Base-by-base conservation (phyloP, 176 grass and related monocot genomes). In the Dactylis glomerata region DNA sequence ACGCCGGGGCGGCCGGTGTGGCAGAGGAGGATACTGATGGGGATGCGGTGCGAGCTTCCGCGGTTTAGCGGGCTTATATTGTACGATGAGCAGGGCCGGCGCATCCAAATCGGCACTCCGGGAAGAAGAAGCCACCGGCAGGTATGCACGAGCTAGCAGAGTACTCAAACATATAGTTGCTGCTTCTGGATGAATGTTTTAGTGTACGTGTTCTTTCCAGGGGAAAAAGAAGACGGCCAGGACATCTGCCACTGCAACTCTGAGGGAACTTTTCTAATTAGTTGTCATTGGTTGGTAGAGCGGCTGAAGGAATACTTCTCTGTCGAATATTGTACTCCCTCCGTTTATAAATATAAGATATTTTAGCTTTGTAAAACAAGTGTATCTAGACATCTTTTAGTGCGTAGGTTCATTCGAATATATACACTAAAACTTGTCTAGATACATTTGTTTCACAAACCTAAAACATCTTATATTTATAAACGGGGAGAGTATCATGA, bases 1-100 rank as follows among this genome's bases (percentile, higher is more conserved):
- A 89, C 87, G 13, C 87, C 81, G 68, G 55, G 69, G 51, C 69
- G 81, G 81, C 81, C 87, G 38, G 16, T 89, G 38, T 85, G 87
- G 87, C 87, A 89, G 69, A 83, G 87, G 36, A 75, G 87, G 77
- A 89, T 89, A 68, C 77, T 89, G 30, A 89, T 89, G 87, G 87
- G 87, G 11, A 58, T 73, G 69, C 82, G 87, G 15, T 89, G 87
- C 16, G 77, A 89, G 69, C 59, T 89, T 4, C 87, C 87, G 2
- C 58, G 87, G 69, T 89, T 89, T 82, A 89, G 77, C n/a, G 87
- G 87, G n/a, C 58, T 89, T 49, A 75, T 89, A 56, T 47, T 85
- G 30, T 89, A 89, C 37, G 87, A 89, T 69, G 87, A 89, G 68
- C 69, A 89, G 20, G 82, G 87, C 28, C 76, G 69, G 47, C 68